Evolutionary conservation across 2,329 filamentous ascomycete genomes (phyloP), one percentile per base, ranked within the genome.

Genomic region (Stachybotrys elegans): DNA sequence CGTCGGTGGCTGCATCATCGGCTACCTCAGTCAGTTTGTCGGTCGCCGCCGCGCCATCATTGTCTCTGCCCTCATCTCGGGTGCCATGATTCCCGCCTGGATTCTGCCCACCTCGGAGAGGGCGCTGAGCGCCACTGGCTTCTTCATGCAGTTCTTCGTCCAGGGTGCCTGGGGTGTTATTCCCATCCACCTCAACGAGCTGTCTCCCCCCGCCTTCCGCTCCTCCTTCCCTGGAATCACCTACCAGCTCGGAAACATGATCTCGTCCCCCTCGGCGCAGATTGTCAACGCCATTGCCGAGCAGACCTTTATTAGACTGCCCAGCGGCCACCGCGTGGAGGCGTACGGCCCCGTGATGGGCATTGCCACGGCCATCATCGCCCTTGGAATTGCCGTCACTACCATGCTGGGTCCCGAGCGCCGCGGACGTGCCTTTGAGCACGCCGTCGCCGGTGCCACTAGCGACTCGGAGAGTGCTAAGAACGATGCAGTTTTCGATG

Each of bases 261-360:
- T 86, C 42, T 84, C 81, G 2, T 83, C 81, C 0, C 84, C 84
- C 0, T 83, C 79, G 0, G 81, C 86, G 0, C 86, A 90, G 61
- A 90, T 91, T 39, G 83, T 90, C 58, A 88, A 89, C 48, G 84
- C 83, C 12, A 74, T 90, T 41, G 74, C 86, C 2, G 84, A 90
- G 56, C 75, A 68, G 36, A 73, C 72, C 25, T 74, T 73, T 31
- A 69, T 89, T 37, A 78, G 63, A 0, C 70, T 73, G 32, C 57
- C 59, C 6, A 67, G 70, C 9, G 84, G 85, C 4, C 60, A 79
- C 44, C 61, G 58, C 4, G 84, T 81, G 2, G 78, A 86, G 41
- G 84, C 83, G 0, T 90, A 90, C 52, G 86, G 85, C 0, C 85
- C 83, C 0, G 78, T 78, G 14, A 91, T 89, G 86, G 86, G 77